These are phyloP conservation scores for Coemansia sp. DNA, from an alignment of 192 early-diverging fungal genomes.

Conservation along the genomic window DNA sequence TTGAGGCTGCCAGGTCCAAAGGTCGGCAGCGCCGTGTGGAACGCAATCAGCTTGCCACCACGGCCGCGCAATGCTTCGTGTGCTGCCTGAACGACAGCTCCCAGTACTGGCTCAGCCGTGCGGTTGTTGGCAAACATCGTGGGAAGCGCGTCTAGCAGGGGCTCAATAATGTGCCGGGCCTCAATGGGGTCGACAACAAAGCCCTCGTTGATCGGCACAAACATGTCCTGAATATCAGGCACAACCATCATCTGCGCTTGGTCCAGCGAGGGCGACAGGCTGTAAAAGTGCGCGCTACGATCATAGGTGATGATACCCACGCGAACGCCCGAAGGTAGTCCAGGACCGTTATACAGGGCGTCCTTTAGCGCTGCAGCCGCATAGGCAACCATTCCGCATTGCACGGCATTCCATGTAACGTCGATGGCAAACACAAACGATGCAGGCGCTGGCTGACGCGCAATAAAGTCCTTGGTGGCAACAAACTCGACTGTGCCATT, in stretches of 20 bases:
- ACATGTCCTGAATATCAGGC: slow-evolving; percentile 87
- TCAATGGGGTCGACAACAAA: slow-evolving; percentile 86
- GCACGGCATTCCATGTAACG: slow-evolving; percentile 84
- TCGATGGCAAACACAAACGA: slow-evolving; percentile 93
- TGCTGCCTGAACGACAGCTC: slow-evolving; percentile 77
- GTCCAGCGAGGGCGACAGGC: slow-evolving; percentile 77
- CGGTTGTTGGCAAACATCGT: slow-evolving; percentile 80
- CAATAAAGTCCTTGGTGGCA: slow-evolving; percentile 70
- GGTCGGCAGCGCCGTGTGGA: slow-evolving; percentile 85
- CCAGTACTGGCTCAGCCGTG: slow-evolving; percentile 73
- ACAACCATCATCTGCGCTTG: slow-evolving; percentile 96
- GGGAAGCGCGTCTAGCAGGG: slow-evolving; percentile 80
- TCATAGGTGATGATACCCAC: slow-evolving; percentile 94
- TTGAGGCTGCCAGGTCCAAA: slow-evolving; percentile 87
- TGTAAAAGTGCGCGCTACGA: slow-evolving; percentile 92
- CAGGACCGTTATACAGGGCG: slow-evolving; percentile 65
- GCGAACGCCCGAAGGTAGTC: slow-evolving; percentile 60
- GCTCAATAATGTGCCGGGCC: slow-evolving; percentile 78
- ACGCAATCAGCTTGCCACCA: slow-evolving; percentile 89
- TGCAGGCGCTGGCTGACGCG: slow-evolving; percentile 66
- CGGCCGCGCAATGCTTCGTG: slow-evolving; percentile 70
- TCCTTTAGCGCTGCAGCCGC: slow-evolving; percentile 68
- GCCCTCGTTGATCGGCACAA: slow-evolving; percentile 91
- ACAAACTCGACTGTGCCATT: slow-evolving; percentile 91
- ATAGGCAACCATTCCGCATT: slow-evolving; percentile 78